Percentiles rank a stretch among this genome's conserved stretches.
Evolutionary conservation across 140 eudicot genomes (phyloP).

Genomic region (Cichorium intybus): DNA sequence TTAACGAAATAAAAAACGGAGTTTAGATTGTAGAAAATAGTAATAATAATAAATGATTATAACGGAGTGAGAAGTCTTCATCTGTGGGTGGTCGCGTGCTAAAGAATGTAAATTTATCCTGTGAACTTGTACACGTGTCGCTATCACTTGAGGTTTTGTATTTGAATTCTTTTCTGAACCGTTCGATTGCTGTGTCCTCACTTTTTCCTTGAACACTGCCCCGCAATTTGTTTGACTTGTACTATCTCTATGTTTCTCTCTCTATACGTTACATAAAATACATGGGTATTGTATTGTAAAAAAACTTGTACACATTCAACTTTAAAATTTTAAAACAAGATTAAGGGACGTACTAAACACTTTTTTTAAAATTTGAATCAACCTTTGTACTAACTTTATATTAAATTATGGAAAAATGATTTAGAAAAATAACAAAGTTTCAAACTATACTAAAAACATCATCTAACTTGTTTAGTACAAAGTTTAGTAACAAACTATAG

Average conservation of each 20-base stretch:
- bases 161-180: constrained; percentile 8
- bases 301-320: neutral
- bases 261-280: neutral
- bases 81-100: constrained; percentile 20
- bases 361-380: neutral
- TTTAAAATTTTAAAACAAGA: neutral
- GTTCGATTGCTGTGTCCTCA: constrained; percentile 15
- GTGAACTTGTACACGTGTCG: constrained; percentile 25
- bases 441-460: too few relatives aligned
- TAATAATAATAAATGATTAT: neutral
- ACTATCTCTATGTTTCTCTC: neutral
- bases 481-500: too few relatives aligned
- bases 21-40: neutral
- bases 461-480: too few relatives aligned
- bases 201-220: neutral
- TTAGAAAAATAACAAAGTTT: too few relatives aligned
- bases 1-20: neutral
- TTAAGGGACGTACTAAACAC: neutral
- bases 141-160: neutral
- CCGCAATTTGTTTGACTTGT: constrained; percentile 21
- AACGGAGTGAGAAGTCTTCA: neutral
- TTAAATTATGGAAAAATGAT: too few relatives aligned
- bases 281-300: neutral
- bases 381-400: too few relatives aligned
- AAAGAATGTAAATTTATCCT: neutral